These are phyloP conservation scores for Cryptococcus depauperatus DNA, from an alignment of 1,284 basidiomycete species.

Conservation along the genomic window DNA sequence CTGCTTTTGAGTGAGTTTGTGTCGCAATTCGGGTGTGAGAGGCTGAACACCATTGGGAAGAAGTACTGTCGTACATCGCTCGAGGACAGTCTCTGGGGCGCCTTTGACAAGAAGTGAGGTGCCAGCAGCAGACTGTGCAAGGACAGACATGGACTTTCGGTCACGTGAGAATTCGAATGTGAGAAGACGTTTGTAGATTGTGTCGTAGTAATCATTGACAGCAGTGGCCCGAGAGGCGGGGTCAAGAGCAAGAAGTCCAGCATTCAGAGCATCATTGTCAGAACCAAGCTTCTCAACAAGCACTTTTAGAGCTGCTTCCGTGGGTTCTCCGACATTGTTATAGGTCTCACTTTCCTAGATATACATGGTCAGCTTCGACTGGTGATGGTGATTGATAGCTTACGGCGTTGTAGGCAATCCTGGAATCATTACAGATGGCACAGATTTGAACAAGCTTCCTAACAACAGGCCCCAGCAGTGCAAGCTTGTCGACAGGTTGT, in stretches of 20 bases:
- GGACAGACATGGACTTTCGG: constrained; percentile 97
- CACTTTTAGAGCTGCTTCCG: constrained; percentile 88
- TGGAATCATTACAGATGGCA: constrained; percentile 86
- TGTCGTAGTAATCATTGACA: constrained; percentile 74
- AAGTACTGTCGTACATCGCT: constrained; percentile 70
- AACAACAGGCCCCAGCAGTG: constrained; percentile 63
- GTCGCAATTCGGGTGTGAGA: constrained; percentile 57
- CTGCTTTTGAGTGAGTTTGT: constrained; percentile 56
- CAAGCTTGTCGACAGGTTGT: constrained; percentile 50
- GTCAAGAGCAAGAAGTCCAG: constrained; percentile 54
- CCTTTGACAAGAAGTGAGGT: constrained; percentile 78
- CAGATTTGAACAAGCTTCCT: constrained; percentile 79
- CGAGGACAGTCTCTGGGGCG: constrained; percentile 88
- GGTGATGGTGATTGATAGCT: constrained; percentile 23
- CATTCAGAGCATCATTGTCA: constrained; percentile 47
- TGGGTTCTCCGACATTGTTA: constrained; percentile 87
- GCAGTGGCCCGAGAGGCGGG: constrained; percentile 64
- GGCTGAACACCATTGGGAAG: constrained; percentile 57
- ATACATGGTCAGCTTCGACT: constrained; percentile 4
- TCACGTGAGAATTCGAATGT: constrained; percentile 98
- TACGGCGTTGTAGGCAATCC: constrained; percentile 73
- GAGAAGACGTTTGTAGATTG: constrained; percentile 64
- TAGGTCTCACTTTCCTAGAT: constrained; percentile 68
- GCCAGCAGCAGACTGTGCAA: constrained; percentile 60
- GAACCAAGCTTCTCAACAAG: constrained; percentile 75